phyloP scores from a whole-genome alignment of 257 asterid genomes.

The Apocynum venetum region DNA sequence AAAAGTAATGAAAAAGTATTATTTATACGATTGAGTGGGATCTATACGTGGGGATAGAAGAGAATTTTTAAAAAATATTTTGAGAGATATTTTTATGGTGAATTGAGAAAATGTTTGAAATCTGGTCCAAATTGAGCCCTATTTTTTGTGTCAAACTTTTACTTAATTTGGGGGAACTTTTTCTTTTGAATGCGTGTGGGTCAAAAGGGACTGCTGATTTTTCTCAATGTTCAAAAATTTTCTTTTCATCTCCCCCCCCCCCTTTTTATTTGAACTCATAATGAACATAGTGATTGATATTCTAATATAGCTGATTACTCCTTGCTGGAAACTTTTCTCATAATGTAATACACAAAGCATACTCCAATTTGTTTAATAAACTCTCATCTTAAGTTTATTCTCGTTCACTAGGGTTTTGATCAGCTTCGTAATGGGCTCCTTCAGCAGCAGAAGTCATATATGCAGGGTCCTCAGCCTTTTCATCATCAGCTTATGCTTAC shows the following conservation, averaged over 20 bases:
- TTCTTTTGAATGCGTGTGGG: not conserved
- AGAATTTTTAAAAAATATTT: too few relatives aligned
- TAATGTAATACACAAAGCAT: not conserved
- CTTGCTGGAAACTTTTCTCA: not conserved
- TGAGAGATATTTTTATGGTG: too few relatives aligned
- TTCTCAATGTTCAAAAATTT: not conserved
- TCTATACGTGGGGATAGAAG: too few relatives aligned
- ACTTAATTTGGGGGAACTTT: not conserved
- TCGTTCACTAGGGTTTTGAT: conserved; percentile 59
- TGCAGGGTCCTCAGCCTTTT: conserved; percentile 91
- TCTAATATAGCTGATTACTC: not conserved
- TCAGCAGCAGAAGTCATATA: conserved; percentile 88
- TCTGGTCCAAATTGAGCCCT: too few relatives aligned
- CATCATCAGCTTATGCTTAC: conserved; percentile 76
- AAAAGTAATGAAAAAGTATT: too few relatives aligned
- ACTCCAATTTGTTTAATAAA: not conserved
- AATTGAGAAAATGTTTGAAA: too few relatives aligned
- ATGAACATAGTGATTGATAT: not conserved
- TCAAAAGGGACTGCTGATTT: not conserved
- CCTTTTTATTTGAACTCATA: not conserved
- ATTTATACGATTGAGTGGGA: too few relatives aligned
- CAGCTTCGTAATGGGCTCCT: conserved; percentile 91
- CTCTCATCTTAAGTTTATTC: not conserved
- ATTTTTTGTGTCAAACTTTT: too few relatives aligned
- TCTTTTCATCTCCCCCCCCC: not conserved